Evolutionary conservation across 352 stramenopile genomes (phyloP), one percentile per base, ranked within the genome.

Genomic region (Phytopythium cucurbitacearum): DNA sequence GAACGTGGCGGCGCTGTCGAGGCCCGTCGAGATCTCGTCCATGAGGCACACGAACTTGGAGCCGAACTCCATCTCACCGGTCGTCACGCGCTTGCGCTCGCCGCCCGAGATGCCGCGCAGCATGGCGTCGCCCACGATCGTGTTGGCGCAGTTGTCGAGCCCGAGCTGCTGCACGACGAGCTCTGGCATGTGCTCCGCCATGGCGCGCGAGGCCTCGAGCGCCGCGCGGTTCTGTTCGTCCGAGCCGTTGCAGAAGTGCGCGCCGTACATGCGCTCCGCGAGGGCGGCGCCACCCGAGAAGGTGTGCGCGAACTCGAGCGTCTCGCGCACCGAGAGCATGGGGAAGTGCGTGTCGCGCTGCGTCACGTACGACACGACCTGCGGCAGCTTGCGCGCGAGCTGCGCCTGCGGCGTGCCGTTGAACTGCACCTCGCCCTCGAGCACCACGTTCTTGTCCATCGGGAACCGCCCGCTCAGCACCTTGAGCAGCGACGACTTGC

Each of bases 271-370:
- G 33, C 81, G 57, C 40, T 58, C 67, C 9, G 59, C 55, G 38
- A 59, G 49, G 15, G 57, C 50, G 3, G 44, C 40, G 13, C 48
- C 45, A 34, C 56, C 73, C 36, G 80, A 76, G 56, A 82, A 95
- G 44, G 84, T 80, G 63, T 90, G 92, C 6, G 89, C 77, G 62
- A 98, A 97, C 28, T 69, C 59, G 37, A 98, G 78, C 7, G 92
- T 97, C 61, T 98, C 66, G 7, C 59, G 54, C 12, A 78, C 69
- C 6, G 59, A 69, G 8, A 76, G 50, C 33, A 44, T 67, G 40
- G 69, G 59, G 51, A 67, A 73, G 55, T 76, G 67, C 5, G 48
- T 56, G 65, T 97, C 89, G 8, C 65, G 67, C 40, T 74, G 69
- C 9, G 32, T 50, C 13, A 78, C 69, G 48, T 76, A 78, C 35